Evolutionary conservation across 179 eudicot genomes (phyloP).

Genomic region (Beta macrorhiza): DNA sequence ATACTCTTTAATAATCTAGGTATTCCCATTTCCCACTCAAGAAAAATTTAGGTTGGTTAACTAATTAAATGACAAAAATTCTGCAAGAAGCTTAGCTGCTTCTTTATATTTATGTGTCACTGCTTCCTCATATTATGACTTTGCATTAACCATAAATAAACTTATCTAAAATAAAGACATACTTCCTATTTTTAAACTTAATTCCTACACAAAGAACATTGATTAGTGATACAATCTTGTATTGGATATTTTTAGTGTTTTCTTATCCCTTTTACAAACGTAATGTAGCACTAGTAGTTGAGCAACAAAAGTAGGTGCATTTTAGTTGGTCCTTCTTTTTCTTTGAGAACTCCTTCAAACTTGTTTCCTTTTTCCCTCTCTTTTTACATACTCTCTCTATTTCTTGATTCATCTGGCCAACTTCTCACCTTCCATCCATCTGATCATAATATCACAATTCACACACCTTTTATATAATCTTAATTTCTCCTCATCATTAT

Average conservation of each 20-base stretch:
- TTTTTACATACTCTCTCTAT: neutral
- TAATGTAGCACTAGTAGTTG: conserved; percentile 31
- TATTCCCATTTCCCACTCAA: too few relatives aligned
- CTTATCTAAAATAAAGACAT: neutral
- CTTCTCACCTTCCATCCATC: conserved; percentile 33
- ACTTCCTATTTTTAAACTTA: too few relatives aligned
- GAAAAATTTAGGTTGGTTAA: conserved; percentile 17
- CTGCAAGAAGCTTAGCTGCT: conserved; percentile 1
- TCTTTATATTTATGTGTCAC: neutral
- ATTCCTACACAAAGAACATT: neutral
- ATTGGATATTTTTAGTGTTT: conserved; percentile 2
- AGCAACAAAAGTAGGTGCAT: conserved; percentile 33
- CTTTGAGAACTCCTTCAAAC: conserved; percentile 9
- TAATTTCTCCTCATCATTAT: neutral
- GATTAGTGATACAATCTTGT: neutral
- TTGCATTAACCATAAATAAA: neutral
- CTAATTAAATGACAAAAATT: conserved; percentile 13
- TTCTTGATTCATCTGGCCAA: conserved; percentile 14
- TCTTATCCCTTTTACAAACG: conserved; percentile 16
- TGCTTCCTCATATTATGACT: neutral
- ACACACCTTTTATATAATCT: neutral
- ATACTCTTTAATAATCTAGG: too few relatives aligned
- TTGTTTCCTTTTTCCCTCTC: conserved; percentile 2
- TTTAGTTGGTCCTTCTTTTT: conserved; percentile 26
- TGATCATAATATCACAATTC: neutral